Conservation (phyloP, 179 eudicot species). For the Monotropa hypopitys region DNA sequence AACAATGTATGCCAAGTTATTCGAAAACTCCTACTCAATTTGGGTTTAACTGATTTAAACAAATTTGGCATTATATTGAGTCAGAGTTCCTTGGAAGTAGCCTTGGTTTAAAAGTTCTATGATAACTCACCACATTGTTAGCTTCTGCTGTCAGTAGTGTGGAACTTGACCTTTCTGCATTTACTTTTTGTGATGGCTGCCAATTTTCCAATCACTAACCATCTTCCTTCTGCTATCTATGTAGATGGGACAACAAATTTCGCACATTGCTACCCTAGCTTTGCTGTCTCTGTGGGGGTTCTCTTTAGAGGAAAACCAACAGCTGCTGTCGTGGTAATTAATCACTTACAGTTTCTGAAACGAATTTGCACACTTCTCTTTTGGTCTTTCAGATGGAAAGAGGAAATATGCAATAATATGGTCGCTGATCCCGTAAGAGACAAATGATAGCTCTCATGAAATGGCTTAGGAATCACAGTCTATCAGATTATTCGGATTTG, state of each 20-base stretch:
- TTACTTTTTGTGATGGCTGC: neutral
- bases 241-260: constrained; percentile 97
- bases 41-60: neutral
- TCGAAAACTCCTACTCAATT: neutral
- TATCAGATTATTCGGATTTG: neutral
- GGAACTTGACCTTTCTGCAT: neutral
- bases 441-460: neutral
- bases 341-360: neutral
- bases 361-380: neutral
- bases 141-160: neutral
- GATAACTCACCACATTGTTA: neutral
- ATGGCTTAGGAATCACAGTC: neutral
- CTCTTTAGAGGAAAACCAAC: constrained; percentile 82
- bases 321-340: constrained; percentile 84
- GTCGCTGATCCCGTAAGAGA: neutral
- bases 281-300: constrained; percentile 92
- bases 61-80: neutral
- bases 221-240: constrained; percentile 1
- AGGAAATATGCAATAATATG: neutral
- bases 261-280: constrained; percentile 96
- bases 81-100: neutral
- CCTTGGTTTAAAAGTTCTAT: neutral
- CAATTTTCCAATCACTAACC: neutral
- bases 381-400: neutral
- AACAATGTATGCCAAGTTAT: no score